A percentile compares a stretch with the other conserved stretches of the same genome.
phyloP scores from a whole-genome alignment of 139 green algal species.

The Nannochloris sp. region DNA sequence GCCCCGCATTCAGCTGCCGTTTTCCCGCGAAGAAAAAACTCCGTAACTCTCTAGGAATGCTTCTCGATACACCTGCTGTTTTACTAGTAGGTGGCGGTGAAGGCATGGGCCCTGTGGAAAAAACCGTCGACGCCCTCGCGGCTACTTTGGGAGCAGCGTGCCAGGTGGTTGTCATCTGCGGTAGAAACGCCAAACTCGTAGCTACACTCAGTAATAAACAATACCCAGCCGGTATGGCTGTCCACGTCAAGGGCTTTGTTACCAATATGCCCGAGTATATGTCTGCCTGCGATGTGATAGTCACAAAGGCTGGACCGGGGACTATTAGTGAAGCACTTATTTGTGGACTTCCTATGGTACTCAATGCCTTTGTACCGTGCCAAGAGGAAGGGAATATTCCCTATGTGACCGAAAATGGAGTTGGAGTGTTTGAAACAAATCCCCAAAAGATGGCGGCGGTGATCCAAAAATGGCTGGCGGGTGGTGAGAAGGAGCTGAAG shows the following conservation, averaged over 20 bases:
- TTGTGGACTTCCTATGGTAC: conserved; percentile 85
- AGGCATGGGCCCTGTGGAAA: conserved; percentile 91
- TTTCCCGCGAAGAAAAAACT: conserved; percentile 41
- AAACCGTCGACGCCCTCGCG: conserved; percentile 73
- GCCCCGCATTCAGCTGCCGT: conserved; percentile 74
- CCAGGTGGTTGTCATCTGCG: conserved; percentile 89
- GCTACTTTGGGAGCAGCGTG: conserved; percentile 26
- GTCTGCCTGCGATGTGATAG: conserved; percentile 74
- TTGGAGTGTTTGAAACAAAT: conserved; percentile 26
- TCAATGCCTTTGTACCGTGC: conserved; percentile 93
- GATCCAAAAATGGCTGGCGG: conserved; percentile 54
- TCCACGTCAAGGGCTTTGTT: conserved; percentile 73
- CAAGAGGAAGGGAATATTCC: conserved; percentile 97
- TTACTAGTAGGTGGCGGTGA: conserved; percentile 87
- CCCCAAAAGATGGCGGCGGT: conserved; percentile 14
- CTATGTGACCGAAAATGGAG: conserved; percentile 68
- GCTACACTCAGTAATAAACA: conserved; percentile 37
- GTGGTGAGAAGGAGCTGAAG: conserved; percentile 29
- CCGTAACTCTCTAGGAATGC: conserved; percentile 47
- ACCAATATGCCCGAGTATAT: conserved; percentile 93
- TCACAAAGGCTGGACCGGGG: conserved; percentile 76
- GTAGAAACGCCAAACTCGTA: conserved; percentile 80
- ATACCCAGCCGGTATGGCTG: conserved; percentile 24
- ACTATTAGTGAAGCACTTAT: conserved; percentile 97
- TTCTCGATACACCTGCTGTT: conserved; percentile 41